phyloP scores from a whole-genome alignment of 805 yeast species.

The Candida ficus region DNA sequence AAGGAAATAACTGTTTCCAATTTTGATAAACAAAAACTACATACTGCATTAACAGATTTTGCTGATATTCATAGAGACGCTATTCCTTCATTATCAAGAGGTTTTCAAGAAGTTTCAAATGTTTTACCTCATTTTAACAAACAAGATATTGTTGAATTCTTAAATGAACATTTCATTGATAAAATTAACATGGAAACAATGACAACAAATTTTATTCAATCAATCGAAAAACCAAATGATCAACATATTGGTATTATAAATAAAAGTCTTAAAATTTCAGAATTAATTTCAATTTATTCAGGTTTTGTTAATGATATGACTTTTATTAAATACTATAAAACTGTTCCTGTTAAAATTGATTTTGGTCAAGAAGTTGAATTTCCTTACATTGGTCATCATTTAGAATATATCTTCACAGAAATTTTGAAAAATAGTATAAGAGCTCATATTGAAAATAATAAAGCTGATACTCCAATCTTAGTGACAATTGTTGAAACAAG shows the following conservation, averaged over 20 bases:
- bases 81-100: slow-evolving; percentile 73
- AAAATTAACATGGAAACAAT: slow-evolving; percentile 82
- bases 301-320: slow-evolving; percentile 81
- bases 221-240: slow-evolving; percentile 41
- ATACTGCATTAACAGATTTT: slow-evolving; percentile 48
- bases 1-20: slow-evolving; percentile 32
- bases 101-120: slow-evolving; percentile 62
- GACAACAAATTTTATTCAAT: slow-evolving; percentile 77
- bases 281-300: slow-evolving; percentile 57
- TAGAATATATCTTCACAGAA: slow-evolving; percentile 86
- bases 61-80: slow-evolving; percentile 81
- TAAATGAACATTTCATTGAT: slow-evolving; percentile 74
- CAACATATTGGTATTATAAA: slow-evolving; percentile 64
- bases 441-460: slow-evolving; percentile 73
- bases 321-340: slow-evolving; percentile 74
- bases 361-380: slow-evolving; percentile 52
- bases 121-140: slow-evolving; percentile 31
- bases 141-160: slow-evolving; percentile 51
- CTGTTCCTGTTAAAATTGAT: slow-evolving; percentile 56
- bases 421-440: slow-evolving; percentile 81
- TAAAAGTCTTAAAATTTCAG: slow-evolving; percentile 57
- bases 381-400: slow-evolving; percentile 82
- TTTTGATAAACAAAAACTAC: slow-evolving; percentile 43
- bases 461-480: slow-evolving; percentile 35
- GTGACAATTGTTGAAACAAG: slow-evolving; percentile 38